Conservation (phyloP, 2,329 filamentous ascomycete species). For the Phoma sp. region DNA sequence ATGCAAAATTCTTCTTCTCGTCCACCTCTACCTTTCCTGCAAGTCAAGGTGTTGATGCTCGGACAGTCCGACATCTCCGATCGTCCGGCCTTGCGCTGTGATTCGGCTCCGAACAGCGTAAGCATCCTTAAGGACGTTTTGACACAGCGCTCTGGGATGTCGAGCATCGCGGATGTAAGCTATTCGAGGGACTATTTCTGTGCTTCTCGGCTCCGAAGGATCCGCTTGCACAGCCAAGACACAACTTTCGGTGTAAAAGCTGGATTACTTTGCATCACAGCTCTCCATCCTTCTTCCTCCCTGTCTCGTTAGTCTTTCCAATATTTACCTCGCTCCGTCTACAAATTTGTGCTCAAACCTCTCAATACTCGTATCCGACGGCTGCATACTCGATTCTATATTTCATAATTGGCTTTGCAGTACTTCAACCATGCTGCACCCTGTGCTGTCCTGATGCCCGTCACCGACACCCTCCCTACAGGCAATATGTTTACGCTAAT, state of each 20-base stretch:
- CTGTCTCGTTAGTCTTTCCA: no score
- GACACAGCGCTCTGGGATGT: neutral
- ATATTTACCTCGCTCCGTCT: neutral
- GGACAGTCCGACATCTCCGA: constrained; percentile 6
- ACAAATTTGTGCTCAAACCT: neutral
- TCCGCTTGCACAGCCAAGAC: neutral
- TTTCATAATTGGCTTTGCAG: no score
- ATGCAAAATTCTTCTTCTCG: neutral
- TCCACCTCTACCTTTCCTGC: neutral
- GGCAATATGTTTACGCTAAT: neutral
- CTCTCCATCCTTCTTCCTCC: neutral
- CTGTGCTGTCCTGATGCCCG: no score
- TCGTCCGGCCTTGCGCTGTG: neutral
- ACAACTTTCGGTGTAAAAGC: neutral
- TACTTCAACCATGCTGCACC: neutral
- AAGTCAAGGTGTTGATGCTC: neutral
- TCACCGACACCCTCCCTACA: neutral
- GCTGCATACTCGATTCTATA: no score
- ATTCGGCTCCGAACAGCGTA: constrained; percentile 7
- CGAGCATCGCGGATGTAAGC: neutral
- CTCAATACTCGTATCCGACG: no score
- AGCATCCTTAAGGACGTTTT: neutral
- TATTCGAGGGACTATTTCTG: neutral
- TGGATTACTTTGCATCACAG: neutral
- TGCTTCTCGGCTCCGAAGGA: neutral